Percentiles rank a stretch among this genome's conserved stretches.
phyloP scores from a whole-genome alignment of 1,284 basidiomycete genomes.

The Cryptococcus floricola region DNA sequence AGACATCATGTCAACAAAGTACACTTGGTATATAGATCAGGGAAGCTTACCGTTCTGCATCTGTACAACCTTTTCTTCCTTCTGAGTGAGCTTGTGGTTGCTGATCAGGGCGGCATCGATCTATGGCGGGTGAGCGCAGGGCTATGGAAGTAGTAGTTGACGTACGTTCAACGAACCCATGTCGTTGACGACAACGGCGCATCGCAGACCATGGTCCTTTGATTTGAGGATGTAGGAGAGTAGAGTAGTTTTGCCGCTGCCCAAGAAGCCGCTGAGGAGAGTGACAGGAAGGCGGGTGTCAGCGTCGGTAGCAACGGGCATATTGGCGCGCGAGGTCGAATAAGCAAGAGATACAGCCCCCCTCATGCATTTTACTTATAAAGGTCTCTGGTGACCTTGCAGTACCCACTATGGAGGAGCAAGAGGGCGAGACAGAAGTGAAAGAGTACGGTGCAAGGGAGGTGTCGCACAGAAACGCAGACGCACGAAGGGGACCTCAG shows the following conservation, averaged over 20 bases:
- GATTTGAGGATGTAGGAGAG: slow-evolving; percentile 51
- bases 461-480: no score
- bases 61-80: slow-evolving; percentile 50
- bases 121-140: slow-evolving; percentile 17
- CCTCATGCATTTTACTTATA: no score
- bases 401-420: no score
- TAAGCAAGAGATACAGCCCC: no score
- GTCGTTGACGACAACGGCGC: slow-evolving; percentile 52
- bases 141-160: not conserved
- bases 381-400: no score
- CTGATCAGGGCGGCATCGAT: slow-evolving; percentile 50
- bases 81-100: slow-evolving; percentile 49
- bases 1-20: not conserved
- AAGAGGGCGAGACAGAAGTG: no score
- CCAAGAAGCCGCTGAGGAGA: slow-evolving; percentile 51
- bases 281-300: slow-evolving; percentile 50
- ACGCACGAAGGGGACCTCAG: no score
- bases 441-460: no score
- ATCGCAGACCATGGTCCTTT: slow-evolving; percentile 48
- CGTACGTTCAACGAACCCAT: slow-evolving; percentile 46
- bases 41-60: slow-evolving; percentile 48
- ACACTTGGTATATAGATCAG: not conserved
- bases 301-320: slow-evolving; percentile 17
- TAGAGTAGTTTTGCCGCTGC: slow-evolving; percentile 53
- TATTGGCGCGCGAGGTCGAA: not conserved